phyloP scores from a whole-genome alignment of 164 flowering plant species.

The Saururus chinensis region DNA sequence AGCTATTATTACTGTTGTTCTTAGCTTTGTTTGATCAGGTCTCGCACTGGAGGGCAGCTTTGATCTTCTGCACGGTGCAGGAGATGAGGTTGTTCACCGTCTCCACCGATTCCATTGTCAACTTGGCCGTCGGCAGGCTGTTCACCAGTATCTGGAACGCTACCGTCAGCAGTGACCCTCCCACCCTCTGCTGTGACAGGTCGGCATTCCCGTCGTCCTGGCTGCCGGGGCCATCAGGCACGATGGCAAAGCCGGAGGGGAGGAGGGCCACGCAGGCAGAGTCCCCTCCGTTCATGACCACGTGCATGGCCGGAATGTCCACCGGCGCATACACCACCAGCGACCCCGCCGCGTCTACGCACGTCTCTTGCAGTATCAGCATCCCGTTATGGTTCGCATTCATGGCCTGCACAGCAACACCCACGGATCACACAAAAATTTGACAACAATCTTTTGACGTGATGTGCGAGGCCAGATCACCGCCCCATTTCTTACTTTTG shows the following conservation, averaged over 20 bases:
- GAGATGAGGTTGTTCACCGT: slow-evolving; percentile 93
- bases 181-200: slow-evolving; percentile 11
- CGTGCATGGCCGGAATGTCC: slow-evolving; percentile 92
- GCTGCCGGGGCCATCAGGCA: slow-evolving; percentile 66
- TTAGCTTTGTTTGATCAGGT: slow-evolving; percentile 16
- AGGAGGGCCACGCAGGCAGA: slow-evolving; percentile 88
- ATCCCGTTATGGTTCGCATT: slow-evolving; percentile 83
- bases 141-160: slow-evolving; percentile 93
- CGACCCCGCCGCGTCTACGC: slow-evolving; percentile 77
- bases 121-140: slow-evolving; percentile 85
- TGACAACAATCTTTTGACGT: no score
- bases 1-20: not conserved
- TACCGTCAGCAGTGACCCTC: slow-evolving; percentile 86
- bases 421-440: not conserved
- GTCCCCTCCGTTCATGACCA: slow-evolving; percentile 97
- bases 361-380: slow-evolving; percentile 89
- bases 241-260: slow-evolving; percentile 83
- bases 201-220: slow-evolving; percentile 13
- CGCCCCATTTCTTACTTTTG: no score
- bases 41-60: slow-evolving; percentile 81
- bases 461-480: no score
- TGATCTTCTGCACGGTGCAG: slow-evolving; percentile 94
- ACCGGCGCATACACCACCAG: slow-evolving; percentile 98
- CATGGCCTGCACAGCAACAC: slow-evolving; percentile 47
- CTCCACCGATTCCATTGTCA: slow-evolving; percentile 92